Evolutionary conservation across 345 rosid genomes (phyloP).

Genomic region (Populus tremula): DNA sequence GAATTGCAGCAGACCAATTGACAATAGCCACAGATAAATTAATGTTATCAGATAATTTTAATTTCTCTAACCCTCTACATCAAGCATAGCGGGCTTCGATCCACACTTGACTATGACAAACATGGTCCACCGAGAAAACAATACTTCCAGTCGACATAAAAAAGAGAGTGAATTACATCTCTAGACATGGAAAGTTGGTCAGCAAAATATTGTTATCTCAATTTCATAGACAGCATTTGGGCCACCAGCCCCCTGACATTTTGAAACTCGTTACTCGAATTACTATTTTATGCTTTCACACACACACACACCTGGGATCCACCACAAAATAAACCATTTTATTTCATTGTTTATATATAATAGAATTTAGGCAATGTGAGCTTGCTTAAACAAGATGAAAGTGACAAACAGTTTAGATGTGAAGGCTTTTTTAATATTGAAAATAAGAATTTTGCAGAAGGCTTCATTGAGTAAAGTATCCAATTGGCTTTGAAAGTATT

Average conservation of each 20-base stretch:
- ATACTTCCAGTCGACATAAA: neutral
- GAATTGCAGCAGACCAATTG: neutral
- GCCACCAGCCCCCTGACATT: conserved; percentile 14
- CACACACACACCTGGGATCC: neutral
- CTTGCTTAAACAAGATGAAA: neutral
- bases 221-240: neutral
- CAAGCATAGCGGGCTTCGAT: neutral
- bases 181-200: neutral
- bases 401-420: neutral
- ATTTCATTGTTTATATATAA: neutral
- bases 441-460: neutral
- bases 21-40: neutral
- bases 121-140: conserved; percentile 7
- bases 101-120: neutral
- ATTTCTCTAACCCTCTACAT: conserved; percentile 1
- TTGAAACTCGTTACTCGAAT: conserved; percentile 8
- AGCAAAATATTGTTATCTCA: conserved; percentile 15
- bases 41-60: neutral
- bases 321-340: neutral
- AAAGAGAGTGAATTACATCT: neutral
- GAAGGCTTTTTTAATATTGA: neutral
- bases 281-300: neutral
- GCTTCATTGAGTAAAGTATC: neutral
- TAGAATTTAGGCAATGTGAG: neutral
- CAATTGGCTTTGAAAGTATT: too few relatives aligned